Evolutionary conservation across 352 stramenopile species (phyloP).

Genomic region (Pilasporangium apinafurcum): DNA sequence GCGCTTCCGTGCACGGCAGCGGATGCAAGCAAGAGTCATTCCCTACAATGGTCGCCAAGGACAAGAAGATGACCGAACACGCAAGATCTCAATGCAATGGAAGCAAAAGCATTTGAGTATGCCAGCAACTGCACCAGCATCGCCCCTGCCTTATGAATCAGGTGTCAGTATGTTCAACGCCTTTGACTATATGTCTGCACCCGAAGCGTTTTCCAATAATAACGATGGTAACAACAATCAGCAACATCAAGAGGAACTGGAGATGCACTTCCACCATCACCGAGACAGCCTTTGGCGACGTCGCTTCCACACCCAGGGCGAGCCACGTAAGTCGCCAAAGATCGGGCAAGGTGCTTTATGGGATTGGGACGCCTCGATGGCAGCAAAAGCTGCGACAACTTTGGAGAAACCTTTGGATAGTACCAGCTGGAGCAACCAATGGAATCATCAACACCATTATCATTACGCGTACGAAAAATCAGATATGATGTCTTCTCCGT

Average conservation of each 20-base stretch:
- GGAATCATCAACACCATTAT: conserved; percentile 24
- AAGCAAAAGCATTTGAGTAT: no score
- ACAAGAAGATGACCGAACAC: conserved; percentile 21
- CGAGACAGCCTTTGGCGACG: conserved; percentile 27
- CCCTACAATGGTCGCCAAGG: conserved; percentile 5
- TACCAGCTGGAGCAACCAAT: conserved; percentile 6
- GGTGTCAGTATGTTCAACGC: conserved; percentile 27
- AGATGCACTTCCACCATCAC: conserved; percentile 1
- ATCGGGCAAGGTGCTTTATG: conserved; percentile 34
- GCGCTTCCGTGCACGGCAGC: conserved; percentile 27
- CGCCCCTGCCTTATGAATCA: conserved; percentile 6
- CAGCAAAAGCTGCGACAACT: not conserved
- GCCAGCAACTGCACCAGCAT: conserved; percentile 16
- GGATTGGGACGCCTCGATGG: conserved; percentile 5
- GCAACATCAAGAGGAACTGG: not conserved
- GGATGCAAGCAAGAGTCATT: conserved; percentile 12
- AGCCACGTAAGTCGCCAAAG: conserved; percentile 16
- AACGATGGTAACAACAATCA: conserved; percentile 1
- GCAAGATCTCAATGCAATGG: conserved; percentile 24
- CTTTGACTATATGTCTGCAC: conserved; percentile 35
- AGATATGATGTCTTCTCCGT: no score
- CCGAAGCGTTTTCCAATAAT: conserved; percentile 26
- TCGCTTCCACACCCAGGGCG: conserved; percentile 9
- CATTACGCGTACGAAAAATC: conserved; percentile 8
- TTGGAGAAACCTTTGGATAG: not conserved